phyloP scores from a whole-genome alignment of 1,284 basidiomycete species.

The Ceratobasidium sp. region DNA sequence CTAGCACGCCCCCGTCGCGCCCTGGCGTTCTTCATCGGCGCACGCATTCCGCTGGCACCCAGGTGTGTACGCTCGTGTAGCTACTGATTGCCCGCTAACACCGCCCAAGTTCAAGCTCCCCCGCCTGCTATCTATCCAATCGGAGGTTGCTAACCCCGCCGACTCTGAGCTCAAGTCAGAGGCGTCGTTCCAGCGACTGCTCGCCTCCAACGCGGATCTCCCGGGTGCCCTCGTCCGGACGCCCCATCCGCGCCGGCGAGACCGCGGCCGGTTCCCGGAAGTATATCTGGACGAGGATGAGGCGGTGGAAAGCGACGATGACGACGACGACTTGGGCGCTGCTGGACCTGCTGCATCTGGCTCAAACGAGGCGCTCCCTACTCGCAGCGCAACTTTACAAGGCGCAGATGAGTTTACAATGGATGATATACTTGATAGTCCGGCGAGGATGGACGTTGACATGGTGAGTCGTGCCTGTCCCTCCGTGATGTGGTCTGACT shows the following conservation, averaged over 20 bases:
- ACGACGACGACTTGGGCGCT: slow-evolving; percentile 12
- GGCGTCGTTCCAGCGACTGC: slow-evolving; percentile 47
- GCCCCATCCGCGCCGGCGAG: slow-evolving; percentile 46
- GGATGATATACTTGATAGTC: slow-evolving; percentile 45
- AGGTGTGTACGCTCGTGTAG: neutral
- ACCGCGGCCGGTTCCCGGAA: slow-evolving; percentile 49
- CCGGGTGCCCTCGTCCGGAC: slow-evolving; percentile 46
- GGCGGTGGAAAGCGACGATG: slow-evolving; percentile 44
- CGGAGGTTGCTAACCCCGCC: slow-evolving; percentile 43
- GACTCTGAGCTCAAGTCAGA: slow-evolving; percentile 48
- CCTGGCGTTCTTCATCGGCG: slow-evolving; percentile 8
- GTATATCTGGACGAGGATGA: slow-evolving; percentile 46
- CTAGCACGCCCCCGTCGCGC: slow-evolving; percentile 26
- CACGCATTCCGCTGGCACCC: neutral
- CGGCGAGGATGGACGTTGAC: slow-evolving; percentile 48
- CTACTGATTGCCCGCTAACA: neutral
- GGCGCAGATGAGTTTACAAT: slow-evolving; percentile 42
- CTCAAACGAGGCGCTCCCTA: slow-evolving; percentile 11
- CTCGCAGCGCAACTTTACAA: slow-evolving; percentile 15
- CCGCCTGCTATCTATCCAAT: slow-evolving; percentile 45
- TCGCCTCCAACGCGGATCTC: slow-evolving; percentile 48
- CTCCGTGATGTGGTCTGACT: neutral
- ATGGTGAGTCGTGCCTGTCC: slow-evolving; percentile 33
- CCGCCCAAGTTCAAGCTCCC: slow-evolving; percentile 39
- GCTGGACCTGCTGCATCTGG: neutral